Conservation (phyloP, 2,329 filamentous ascomycete species). For the Periconia macrospinosa region DNA sequence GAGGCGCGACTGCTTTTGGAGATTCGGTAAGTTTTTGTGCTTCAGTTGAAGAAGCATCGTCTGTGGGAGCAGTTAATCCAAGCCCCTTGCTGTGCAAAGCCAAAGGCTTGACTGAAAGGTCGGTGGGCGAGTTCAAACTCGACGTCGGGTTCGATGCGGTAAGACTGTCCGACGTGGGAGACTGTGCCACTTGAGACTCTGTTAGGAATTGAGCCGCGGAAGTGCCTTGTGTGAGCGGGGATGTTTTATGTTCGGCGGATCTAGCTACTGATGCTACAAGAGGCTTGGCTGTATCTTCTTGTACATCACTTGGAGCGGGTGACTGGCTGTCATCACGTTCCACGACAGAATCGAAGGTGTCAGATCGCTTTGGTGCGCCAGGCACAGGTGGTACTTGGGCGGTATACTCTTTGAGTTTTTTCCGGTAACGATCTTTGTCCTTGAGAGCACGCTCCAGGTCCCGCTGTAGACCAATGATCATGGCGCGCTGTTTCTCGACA, state of each 20-base stretch:
- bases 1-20: slow-evolving; percentile 8
- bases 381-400: slow-evolving; percentile 47
- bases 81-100: slow-evolving; percentile 22
- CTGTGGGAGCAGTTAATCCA: slow-evolving; percentile 24
- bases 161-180: slow-evolving; percentile 28
- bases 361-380: slow-evolving; percentile 35
- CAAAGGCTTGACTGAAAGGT: slow-evolving; percentile 37
- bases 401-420: slow-evolving; percentile 79
- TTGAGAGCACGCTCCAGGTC: slow-evolving; percentile 88
- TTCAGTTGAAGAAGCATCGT: slow-evolving; percentile 15
- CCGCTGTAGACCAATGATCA: slow-evolving; percentile 92
- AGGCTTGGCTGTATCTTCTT: slow-evolving; percentile 27
- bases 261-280: slow-evolving; percentile 13
- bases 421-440: slow-evolving; percentile 92
- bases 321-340: slow-evolving; percentile 43
- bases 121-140: slow-evolving; percentile 34
- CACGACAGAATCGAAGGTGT: slow-evolving; percentile 36
- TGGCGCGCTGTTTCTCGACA: slow-evolving; percentile 92
- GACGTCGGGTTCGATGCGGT: slow-evolving; percentile 29
- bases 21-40: slow-evolving; percentile 2
- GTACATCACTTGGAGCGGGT: slow-evolving; percentile 36
- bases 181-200: slow-evolving; percentile 34
- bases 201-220: slow-evolving; percentile 23
- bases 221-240: slow-evolving; percentile 21
- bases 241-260: slow-evolving; percentile 25